These are phyloP conservation scores for Podospora didyma DNA, from an alignment of 495 filamentous ascomycete genomes.

Conservation along the genomic window DNA sequence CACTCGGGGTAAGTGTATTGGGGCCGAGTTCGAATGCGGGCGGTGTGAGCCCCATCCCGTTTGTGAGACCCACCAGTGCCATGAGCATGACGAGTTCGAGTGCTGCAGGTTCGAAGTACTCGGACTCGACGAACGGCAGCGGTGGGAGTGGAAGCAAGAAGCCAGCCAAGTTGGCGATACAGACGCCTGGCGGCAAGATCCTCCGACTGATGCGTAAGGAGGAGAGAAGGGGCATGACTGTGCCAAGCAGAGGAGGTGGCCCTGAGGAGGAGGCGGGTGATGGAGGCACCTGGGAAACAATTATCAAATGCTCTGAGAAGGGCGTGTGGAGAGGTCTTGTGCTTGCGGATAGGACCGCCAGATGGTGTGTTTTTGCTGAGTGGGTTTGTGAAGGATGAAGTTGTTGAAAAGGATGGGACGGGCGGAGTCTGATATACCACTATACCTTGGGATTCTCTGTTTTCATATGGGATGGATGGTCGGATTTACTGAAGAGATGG, in stretches of 20 bases:
- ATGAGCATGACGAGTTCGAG: slow-evolving; percentile 77
- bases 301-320: slow-evolving; percentile 90
- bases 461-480: too few species aligned
- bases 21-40: slow-evolving; percentile 49
- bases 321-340: slow-evolving; percentile 92
- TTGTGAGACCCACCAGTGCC: slow-evolving; percentile 70
- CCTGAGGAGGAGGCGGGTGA: slow-evolving; percentile 58
- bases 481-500: too few species aligned
- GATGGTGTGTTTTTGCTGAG: slow-evolving; percentile 98
- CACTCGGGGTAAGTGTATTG: slow-evolving; percentile 33
- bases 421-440: not conserved
- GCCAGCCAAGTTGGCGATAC: slow-evolving; percentile 92
- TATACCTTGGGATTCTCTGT: too few species aligned
- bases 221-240: slow-evolving; percentile 53
- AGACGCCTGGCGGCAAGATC: slow-evolving; percentile 94
- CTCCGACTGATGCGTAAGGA: slow-evolving; percentile 84
- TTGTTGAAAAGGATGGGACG: not conserved
- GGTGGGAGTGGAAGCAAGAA: slow-evolving; percentile 53
- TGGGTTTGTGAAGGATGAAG: slow-evolving; percentile 61
- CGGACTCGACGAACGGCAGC: slow-evolving; percentile 28
- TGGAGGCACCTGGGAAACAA: slow-evolving; percentile 91
- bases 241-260: slow-evolving; percentile 32
- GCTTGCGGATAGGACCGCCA: slow-evolving; percentile 86
- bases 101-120: slow-evolving; percentile 46
- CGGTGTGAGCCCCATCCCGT: slow-evolving; percentile 61